Conservation (phyloP, 768 basidiomycete genomes). For the Megacollybia marginata region DNA sequence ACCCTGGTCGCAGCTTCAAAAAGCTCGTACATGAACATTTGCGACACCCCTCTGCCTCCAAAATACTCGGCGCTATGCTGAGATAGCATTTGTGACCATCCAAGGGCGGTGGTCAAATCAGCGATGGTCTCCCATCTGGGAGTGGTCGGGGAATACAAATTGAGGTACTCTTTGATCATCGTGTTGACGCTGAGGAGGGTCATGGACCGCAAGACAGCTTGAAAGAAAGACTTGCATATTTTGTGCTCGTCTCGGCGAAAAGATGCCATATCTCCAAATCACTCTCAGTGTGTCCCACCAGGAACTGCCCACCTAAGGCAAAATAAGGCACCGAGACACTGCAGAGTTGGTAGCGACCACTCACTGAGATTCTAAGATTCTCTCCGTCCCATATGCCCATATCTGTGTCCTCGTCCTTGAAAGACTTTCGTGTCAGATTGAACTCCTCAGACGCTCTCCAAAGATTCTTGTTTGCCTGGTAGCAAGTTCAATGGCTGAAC, state of each 20-base stretch:
- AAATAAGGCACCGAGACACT: not conserved
- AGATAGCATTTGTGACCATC: slow-evolving; percentile 41
- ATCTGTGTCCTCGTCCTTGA: slow-evolving; percentile 39
- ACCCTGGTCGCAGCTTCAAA: slow-evolving; percentile 77
- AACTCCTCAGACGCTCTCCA: slow-evolving; percentile 79
- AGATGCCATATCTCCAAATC: slow-evolving; percentile 70
- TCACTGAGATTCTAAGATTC: slow-evolving; percentile 57
- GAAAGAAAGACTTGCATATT: slow-evolving; percentile 33
- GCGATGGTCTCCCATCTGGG: slow-evolving; percentile 59
- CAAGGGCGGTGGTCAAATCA: slow-evolving; percentile 44
- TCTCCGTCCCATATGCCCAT: slow-evolving; percentile 83
- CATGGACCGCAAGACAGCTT: not conserved
- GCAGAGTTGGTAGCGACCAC: slow-evolving; percentile 9
- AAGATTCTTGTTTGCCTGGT: slow-evolving; percentile 24
- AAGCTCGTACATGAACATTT: slow-evolving; percentile 61
- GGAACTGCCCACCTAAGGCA: slow-evolving; percentile 33
- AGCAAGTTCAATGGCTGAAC: not conserved
- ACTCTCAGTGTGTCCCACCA: slow-evolving; percentile 75
- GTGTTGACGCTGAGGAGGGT: slow-evolving; percentile 38
- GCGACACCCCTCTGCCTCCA: slow-evolving; percentile 41
- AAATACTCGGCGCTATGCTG: slow-evolving; percentile 55
- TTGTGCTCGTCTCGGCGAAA: slow-evolving; percentile 50
- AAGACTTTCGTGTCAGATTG: slow-evolving; percentile 50
- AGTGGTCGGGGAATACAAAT: slow-evolving; percentile 46
- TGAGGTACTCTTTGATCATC: slow-evolving; percentile 44